Percentiles rank a stretch among this genome's conserved stretches.
phyloP scores from a whole-genome alignment of 2,329 filamentous ascomycete species.

The Fusarium graminum region DNA sequence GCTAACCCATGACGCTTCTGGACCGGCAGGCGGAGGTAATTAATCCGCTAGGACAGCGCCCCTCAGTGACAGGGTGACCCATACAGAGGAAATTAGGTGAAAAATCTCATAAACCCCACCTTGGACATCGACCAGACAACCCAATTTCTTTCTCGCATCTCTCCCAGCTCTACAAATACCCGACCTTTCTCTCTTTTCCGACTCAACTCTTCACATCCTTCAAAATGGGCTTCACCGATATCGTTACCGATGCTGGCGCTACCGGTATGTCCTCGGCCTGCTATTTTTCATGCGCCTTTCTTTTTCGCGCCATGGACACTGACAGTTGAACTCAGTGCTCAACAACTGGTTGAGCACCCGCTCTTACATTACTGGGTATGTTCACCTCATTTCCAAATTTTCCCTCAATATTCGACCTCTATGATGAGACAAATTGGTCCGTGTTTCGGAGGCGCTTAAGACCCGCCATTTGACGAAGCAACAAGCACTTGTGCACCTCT shows the following conservation, averaged over 20 bases:
- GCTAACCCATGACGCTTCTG: slow-evolving; percentile 20
- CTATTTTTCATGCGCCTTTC: slow-evolving; percentile 46
- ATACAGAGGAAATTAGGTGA: slow-evolving; percentile 50
- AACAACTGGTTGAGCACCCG: slow-evolving; percentile 80
- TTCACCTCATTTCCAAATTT: slow-evolving; percentile 44
- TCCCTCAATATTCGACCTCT: slow-evolving; percentile 23
- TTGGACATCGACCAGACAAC: slow-evolving; percentile 56
- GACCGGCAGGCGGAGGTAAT: slow-evolving; percentile 18
- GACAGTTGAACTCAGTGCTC: slow-evolving; percentile 66
- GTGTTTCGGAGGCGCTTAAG: slow-evolving; percentile 96
- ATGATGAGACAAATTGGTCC: slow-evolving; percentile 92
- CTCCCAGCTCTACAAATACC: slow-evolving; percentile 51
- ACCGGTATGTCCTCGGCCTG: slow-evolving; percentile 53
- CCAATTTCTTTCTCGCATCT: slow-evolving; percentile 52
- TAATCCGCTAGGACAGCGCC: slow-evolving; percentile 27
- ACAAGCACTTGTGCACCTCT: slow-evolving; percentile 83
- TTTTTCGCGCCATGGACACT: slow-evolving; percentile 50
- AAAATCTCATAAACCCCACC: slow-evolving; percentile 60
- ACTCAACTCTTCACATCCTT: slow-evolving; percentile 48
- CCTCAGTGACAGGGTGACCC: slow-evolving; percentile 32
- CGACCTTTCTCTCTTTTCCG: slow-evolving; percentile 44
- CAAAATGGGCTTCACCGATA: slow-evolving; percentile 78
- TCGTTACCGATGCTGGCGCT: slow-evolving; percentile 74
- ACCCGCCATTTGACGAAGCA: slow-evolving; percentile 85
- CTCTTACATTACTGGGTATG: slow-evolving; percentile 88